Evolutionary conservation across 169 alveolate genomes (phyloP), one percentile per base, ranked within the genome.

Genomic region (Plasmodium yoelii): DNA sequence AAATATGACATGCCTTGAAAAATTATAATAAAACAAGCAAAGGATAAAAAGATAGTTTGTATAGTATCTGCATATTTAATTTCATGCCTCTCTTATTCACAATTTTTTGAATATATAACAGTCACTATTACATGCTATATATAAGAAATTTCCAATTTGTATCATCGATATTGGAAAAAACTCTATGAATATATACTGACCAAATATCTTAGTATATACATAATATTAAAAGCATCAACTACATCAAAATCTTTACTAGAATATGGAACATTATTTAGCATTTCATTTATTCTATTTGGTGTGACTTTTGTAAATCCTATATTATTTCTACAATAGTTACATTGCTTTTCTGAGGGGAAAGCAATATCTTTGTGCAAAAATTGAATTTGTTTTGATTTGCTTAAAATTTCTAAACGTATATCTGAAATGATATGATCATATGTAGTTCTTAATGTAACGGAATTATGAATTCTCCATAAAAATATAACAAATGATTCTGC

Each of bases 391-490:
- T 26, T 75, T 28, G 22, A 65, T 13, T 19, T 57, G 22, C 64
- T 63, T 22, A 42, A 13, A 59, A 12, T 49, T 3, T 12, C 46
- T 60, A 51, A 9, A 19, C 49, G 64, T 0, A n/a, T 15, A 55
- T 75, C 75, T 22, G 49, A 18, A 24, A 60, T 42, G 18, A 75
- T 63, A 18, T 51, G 24, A 22, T 75, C 88, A 63, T 75, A 75
- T 74, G 64, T 75, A 1, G 88, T 46, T 8, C 88, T 47, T 55
- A 75, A 57, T 2, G 88, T 75, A 47, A 75, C 88, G 9, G 75
- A 24, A 55, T 75, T 75, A 57, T 75, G 88, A n/a, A 75, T 75
- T 75, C 88, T 75, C 88, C 88, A 75, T 6, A 75, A 39, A 63
- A 61, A 75, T 6, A 75, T 75, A 10, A 75, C 74, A 19, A 75